Base-by-base conservation (phyloP, 2,329 filamentous ascomycete genomes). In the Colletotrichum falcatum region DNA sequence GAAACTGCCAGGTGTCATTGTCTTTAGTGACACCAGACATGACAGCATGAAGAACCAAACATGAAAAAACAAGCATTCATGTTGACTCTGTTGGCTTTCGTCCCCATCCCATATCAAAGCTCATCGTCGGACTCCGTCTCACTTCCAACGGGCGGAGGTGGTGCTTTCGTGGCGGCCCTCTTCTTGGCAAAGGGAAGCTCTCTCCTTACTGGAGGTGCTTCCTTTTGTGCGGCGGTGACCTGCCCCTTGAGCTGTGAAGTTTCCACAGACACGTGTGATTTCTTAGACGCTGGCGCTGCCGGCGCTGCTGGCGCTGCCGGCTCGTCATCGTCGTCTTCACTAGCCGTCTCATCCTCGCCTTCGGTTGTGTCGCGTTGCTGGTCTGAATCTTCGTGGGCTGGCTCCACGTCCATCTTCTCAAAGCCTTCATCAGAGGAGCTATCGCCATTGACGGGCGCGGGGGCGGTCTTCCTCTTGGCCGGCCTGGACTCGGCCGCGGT, bases 101-200 rank as follows among this genome's bases (percentile, higher is more conserved):
- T 37, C n/a, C 37, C 28, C 14, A 12, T 2, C 3, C 33, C 26
- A 37, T 39, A 59, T 82, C 76, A 89, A 67, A 89, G 73, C 75
- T 89, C 87, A 74, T 89, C 87, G 70, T 88, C 87, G 0, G 86
- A 87, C n/a, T 86, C 85, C 0, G 85, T 87, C 64, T 88, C 86
- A 58, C 83, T 85, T 20, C 76, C 81, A 14, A 78, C 77, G 12
- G 75, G 76, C 53, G 72, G 77, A 51, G 73, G 76, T 6, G 79
- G 68, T 3, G 79, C 70, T 56, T 76, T 73, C 23, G 65, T 16
- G 11, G 71, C 72, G n/a, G 67, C 66, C 55, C 79, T 83, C 64
- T 76, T 80, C 42, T 74, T 80, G 61, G 77, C 77, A 74, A 88
- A 87, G 1, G 86, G 86, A 20, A 88, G 76, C 5, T 74, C 78